These are phyloP conservation scores for Castanea sativa DNA, from an alignment of 306 rosid species.

Conservation along the genomic window DNA sequence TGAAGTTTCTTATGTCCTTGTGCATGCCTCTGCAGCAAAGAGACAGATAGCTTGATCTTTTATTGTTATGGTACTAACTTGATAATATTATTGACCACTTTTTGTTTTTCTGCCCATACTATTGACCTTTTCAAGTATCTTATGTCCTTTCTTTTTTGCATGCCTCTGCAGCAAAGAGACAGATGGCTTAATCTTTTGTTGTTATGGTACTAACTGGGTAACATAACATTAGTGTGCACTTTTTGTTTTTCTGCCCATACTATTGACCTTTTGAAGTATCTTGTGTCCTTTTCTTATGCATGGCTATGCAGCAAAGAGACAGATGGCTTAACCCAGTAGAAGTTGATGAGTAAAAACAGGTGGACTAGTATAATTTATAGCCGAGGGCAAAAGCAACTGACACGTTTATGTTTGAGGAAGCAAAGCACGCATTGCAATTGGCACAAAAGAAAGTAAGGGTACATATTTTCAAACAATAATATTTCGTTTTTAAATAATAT, in stretches of 20 bases:
- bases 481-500: too few relatives aligned
- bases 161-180: conserved; percentile 26
- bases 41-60: conserved; percentile 1
- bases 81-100: too few relatives aligned
- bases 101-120: too few relatives aligned
- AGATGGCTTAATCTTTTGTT: conserved; percentile 1
- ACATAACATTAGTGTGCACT: too few relatives aligned
- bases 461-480: too few relatives aligned
- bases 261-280: too few relatives aligned
- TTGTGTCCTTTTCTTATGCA: not conserved
- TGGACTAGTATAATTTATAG: conserved; percentile 71
- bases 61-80: too few relatives aligned
- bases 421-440: conserved; percentile 70
- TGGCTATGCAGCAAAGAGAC: conserved; percentile 29
- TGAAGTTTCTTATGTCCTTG: not conserved
- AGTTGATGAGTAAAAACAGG: conserved; percentile 41
- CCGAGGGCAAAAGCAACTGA: conserved; percentile 74
- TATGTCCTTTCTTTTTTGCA: conserved; percentile 2
- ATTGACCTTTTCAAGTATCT: not conserved
- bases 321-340: conserved; percentile 16
- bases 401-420: conserved; percentile 77
- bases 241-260: too few relatives aligned
- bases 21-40: conserved; percentile 29
- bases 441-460: conserved; percentile 35
- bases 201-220: too few relatives aligned